phyloP scores from a whole-genome alignment of 2,329 filamentous ascomycete genomes.

The Thermothelomyces thermophilus region DNA sequence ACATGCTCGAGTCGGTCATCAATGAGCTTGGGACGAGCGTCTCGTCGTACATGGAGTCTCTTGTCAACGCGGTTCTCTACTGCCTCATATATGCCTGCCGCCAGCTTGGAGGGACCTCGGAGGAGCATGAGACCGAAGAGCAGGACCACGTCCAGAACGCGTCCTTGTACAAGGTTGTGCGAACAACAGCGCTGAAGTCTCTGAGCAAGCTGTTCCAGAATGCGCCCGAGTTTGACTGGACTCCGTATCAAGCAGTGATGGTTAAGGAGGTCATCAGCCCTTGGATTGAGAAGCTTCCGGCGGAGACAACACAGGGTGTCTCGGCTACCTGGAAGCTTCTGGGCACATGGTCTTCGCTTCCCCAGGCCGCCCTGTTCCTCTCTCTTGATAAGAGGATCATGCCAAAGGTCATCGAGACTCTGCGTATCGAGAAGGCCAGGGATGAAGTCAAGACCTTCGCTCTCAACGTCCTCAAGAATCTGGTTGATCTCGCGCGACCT shows the following conservation, averaged over 20 bases:
- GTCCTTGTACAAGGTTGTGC: slow-evolving; percentile 59
- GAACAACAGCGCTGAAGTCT: slow-evolving; percentile 74
- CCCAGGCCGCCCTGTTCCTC: slow-evolving; percentile 62
- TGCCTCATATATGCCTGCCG: slow-evolving; percentile 68
- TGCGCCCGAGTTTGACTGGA: slow-evolving; percentile 65
- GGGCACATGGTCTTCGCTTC: slow-evolving; percentile 68
- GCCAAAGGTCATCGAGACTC: slow-evolving; percentile 62
- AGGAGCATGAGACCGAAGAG: slow-evolving; percentile 35
- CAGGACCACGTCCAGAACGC: slow-evolving; percentile 39
- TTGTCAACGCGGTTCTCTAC: slow-evolving; percentile 74
- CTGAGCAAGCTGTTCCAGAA: slow-evolving; percentile 72
- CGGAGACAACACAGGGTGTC: slow-evolving; percentile 82
- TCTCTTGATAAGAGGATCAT: slow-evolving; percentile 56
- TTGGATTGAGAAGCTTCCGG: slow-evolving; percentile 68
- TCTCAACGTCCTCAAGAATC: slow-evolving; percentile 64
- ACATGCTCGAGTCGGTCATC: slow-evolving; percentile 84
- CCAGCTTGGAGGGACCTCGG: slow-evolving; percentile 31
- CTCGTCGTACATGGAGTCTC: slow-evolving; percentile 55
- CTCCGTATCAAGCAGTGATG: slow-evolving; percentile 61
- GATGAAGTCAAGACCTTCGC: slow-evolving; percentile 82
- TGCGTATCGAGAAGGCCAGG: slow-evolving; percentile 59
- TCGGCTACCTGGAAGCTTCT: slow-evolving; percentile 78
- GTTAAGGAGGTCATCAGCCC: slow-evolving; percentile 70
- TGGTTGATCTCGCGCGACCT: slow-evolving; percentile 55
- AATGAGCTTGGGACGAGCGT: slow-evolving; percentile 74